Evolutionary conservation across 148 eudicot genomes (phyloP).

Genomic region (Amaranthus hypochondriacus): DNA sequence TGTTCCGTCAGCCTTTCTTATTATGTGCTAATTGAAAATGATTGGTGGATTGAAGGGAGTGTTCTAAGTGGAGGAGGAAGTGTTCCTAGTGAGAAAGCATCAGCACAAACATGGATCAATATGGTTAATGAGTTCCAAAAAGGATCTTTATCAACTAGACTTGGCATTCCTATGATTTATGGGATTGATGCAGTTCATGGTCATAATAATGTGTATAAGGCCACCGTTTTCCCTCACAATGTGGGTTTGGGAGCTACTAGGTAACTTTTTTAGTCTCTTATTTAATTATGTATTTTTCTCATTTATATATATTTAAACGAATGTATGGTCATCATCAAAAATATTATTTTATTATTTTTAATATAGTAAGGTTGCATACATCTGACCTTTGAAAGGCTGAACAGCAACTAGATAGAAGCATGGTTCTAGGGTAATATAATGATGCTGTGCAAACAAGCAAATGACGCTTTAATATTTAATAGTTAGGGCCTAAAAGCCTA

Average conservation of each 20-base stretch:
- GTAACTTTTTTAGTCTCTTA: constrained; percentile 25
- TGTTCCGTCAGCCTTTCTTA: too few species aligned
- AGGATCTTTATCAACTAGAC: constrained; percentile 63
- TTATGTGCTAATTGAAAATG: not conserved
- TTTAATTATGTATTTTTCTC: not conserved
- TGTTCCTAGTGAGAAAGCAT: constrained; percentile 53
- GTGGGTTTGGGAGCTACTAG: constrained; percentile 81
- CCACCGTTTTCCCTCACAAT: constrained; percentile 85
- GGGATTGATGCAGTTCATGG: constrained; percentile 96
- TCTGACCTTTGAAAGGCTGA: too few species aligned
- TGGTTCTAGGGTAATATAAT: not conserved
- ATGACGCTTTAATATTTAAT: too few species aligned
- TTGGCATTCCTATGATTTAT: constrained; percentile 79
- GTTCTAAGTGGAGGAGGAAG: constrained; percentile 84
- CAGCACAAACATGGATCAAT: constrained; percentile 63
- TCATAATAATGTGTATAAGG: constrained; percentile 61
- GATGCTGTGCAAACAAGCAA: too few species aligned
- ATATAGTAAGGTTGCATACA: too few species aligned
- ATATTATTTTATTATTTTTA: too few species aligned
- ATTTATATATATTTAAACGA: too few species aligned
- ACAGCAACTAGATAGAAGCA: too few species aligned
- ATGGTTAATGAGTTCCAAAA: constrained; percentile 79
- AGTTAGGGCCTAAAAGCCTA: too few species aligned
- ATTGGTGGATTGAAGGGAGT: constrained; percentile 44
- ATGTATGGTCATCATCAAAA: too few species aligned